Evolutionary conservation across 495 filamentous ascomycete genomes (phyloP).

Genomic region (Neurospora sp.): DNA sequence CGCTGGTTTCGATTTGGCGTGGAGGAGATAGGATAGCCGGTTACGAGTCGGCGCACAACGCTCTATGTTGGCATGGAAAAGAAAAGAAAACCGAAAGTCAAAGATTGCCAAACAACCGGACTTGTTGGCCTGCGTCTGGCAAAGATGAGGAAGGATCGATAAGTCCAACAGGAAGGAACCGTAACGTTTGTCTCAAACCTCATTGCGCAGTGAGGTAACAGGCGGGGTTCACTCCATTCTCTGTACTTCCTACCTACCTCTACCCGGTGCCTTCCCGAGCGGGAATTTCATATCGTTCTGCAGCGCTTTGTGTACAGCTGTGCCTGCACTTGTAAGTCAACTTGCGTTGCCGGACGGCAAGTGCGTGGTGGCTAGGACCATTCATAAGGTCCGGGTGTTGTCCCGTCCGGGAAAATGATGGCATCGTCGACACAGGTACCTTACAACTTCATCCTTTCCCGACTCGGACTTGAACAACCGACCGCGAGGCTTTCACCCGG

Average conservation of each 20-base stretch:
- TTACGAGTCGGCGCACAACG: background rate
- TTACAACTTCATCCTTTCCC: background rate
- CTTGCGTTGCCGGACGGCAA: background rate
- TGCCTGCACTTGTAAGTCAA: background rate
- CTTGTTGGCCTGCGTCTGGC: background rate
- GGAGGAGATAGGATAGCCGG: background rate
- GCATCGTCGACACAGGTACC: background rate
- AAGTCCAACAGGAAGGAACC: background rate
- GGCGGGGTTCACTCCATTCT: background rate
- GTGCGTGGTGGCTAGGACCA: background rate
- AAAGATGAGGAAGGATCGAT: background rate
- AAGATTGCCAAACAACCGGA: background rate
- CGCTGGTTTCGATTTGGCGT: background rate
- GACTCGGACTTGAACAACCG: background rate
- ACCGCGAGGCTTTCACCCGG: constrained; percentile 1
- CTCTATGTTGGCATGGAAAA: background rate
- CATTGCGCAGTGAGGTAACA: background rate
- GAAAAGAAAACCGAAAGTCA: background rate
- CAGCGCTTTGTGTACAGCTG: background rate
- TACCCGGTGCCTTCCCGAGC: background rate
- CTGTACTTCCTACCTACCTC: background rate
- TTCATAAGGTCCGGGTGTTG: background rate
- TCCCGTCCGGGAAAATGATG: background rate
- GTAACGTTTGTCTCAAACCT: background rate
- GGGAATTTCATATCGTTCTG: background rate